phyloP scores from a whole-genome alignment of 2,329 filamentous ascomycete species.

The Phialocephala subalpina region DNA sequence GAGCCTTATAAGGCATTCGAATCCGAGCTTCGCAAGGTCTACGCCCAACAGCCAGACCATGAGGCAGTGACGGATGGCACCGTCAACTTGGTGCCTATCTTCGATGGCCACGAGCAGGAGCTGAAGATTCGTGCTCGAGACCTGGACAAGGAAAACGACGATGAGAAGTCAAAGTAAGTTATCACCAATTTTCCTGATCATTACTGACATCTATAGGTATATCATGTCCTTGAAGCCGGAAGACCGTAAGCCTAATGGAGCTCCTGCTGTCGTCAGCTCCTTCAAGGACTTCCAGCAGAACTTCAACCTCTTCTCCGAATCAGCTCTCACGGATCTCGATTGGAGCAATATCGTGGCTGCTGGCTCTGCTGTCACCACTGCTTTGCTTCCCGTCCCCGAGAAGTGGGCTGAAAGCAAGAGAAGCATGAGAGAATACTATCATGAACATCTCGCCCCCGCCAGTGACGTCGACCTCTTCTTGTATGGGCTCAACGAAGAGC shows the following conservation, averaged over 20 bases:
- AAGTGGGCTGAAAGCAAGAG: conserved; percentile 69
- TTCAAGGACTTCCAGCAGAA: conserved; percentile 79
- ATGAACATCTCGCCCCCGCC: conserved; percentile 80
- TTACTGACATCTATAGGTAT: conserved; percentile 50
- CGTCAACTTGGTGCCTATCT: conserved; percentile 73
- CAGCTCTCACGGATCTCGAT: conserved; percentile 75
- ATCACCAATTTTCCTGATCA: background rate
- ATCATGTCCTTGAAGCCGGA: conserved; percentile 72
- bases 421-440: conserved; percentile 76
- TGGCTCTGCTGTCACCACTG: conserved; percentile 83
- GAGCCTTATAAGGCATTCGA: conserved; percentile 75
- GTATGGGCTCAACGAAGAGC: conserved; percentile 78
- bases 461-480: conserved; percentile 90
- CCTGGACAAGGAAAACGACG: conserved; percentile 61
- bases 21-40: conserved; percentile 69
- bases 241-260: conserved; percentile 67
- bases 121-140: conserved; percentile 71
- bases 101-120: conserved; percentile 60
- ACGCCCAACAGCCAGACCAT: conserved; percentile 72
- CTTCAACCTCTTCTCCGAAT: conserved; percentile 84
- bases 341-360: conserved; percentile 86
- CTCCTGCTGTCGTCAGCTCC: conserved; percentile 71
- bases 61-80: conserved; percentile 61
- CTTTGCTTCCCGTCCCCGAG: conserved; percentile 74
- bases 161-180: conserved; percentile 60